A percentile compares a stretch with the other conserved stretches of the same genome.
Conservation (phyloP, 805 yeast species). For the Candida chauliodis region DNA sequence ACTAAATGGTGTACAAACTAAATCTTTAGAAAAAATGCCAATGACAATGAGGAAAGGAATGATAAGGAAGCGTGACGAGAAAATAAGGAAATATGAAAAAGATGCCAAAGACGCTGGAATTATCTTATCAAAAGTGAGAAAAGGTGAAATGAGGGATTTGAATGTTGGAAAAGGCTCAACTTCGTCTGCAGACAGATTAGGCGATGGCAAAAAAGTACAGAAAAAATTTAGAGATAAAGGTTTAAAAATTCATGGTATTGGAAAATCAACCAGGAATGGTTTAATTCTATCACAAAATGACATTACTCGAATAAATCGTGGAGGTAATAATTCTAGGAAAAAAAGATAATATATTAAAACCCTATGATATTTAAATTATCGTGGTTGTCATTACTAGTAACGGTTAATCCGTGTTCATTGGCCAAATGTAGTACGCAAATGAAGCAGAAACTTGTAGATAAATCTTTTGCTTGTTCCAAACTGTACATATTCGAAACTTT, state of each 20-base stretch:
- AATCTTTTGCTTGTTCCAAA: conserved; percentile 37
- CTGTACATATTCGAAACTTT: conserved; percentile 32
- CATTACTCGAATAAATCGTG: conserved; percentile 44
- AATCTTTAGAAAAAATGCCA: conserved; percentile 73
- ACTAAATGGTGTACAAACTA: conserved; percentile 35
- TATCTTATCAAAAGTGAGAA: conserved; percentile 66
- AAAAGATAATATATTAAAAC: conserved; percentile 6
- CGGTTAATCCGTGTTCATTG: conserved; percentile 39
- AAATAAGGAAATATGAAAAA: conserved; percentile 56
- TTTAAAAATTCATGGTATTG: conserved; percentile 69
- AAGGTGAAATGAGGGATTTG: conserved; percentile 61
- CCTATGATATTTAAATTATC: conserved; percentile 34
- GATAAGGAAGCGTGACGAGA: conserved; percentile 52
- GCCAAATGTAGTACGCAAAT: conserved; percentile 44
- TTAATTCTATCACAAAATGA: conserved; percentile 66
- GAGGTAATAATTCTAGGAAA: conserved; percentile 6
- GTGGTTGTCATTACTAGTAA: conserved; percentile 27
- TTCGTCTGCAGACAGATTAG: conserved; percentile 48
- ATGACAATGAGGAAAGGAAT: conserved; percentile 87
- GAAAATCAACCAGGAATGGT: conserved; percentile 77
- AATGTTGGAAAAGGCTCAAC: conserved; percentile 55
- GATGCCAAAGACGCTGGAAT: conserved; percentile 91
- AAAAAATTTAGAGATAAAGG: conserved; percentile 67
- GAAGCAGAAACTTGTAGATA: conserved; percentile 45
- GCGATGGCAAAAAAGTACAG: conserved; percentile 37